Evolutionary conservation across 179 eudicot species (phyloP).

Genomic region (Silene vulgaris): DNA sequence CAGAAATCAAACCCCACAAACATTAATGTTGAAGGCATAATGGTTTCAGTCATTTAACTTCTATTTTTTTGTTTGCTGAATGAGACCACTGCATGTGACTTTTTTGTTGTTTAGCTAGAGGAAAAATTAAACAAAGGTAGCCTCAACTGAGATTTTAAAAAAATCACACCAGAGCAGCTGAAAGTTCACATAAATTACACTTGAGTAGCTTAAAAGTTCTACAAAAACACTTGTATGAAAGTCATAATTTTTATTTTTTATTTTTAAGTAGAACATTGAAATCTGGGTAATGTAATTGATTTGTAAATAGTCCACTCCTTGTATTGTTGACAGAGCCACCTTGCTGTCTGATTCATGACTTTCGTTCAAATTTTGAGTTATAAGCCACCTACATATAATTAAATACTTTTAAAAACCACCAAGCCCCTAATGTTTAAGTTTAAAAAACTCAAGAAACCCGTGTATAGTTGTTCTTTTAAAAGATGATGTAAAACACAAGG

Average conservation of each 20-base stretch:
- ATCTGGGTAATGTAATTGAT: not conserved
- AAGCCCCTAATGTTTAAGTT: not conserved
- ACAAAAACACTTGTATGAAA: not conserved
- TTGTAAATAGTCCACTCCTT: not conserved
- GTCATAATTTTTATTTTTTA: not conserved
- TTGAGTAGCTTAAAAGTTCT: not conserved
- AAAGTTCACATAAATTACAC: not conserved
- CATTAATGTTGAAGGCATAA: not conserved
- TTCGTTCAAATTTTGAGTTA: not conserved
- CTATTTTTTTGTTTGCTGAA: not conserved
- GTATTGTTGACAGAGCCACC: not conserved
- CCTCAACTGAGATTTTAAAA: not conserved
- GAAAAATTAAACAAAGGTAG: not conserved
- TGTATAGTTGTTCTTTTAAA: not conserved
- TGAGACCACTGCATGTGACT: not conserved
- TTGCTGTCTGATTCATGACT: not conserved
- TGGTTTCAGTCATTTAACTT: not conserved
- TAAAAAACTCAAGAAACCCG: not conserved
- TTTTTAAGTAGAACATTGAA: not conserved
- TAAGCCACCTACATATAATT: not conserved
- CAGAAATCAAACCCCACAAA: constrained; percentile 12
- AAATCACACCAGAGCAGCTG: not conserved
- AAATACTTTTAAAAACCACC: not conserved
- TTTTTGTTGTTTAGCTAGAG: not conserved
- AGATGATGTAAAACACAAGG: not conserved